Conservation (phyloP, 2,329 filamentous ascomycete genomes). For the Paraphaeosphaeria minitans region DNA sequence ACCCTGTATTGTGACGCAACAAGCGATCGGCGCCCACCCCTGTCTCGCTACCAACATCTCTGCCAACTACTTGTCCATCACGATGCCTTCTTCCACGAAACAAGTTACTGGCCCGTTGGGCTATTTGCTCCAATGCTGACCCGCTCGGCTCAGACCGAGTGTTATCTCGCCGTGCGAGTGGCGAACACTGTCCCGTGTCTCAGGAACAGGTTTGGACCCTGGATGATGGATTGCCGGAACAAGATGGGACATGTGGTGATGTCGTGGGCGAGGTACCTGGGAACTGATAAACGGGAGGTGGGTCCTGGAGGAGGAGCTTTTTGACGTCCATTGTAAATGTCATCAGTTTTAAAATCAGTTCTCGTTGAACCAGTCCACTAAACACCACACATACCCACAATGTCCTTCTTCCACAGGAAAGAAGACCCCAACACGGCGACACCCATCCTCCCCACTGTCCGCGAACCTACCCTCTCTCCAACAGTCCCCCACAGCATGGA, state of each 20-base stretch:
- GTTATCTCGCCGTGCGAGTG: conserved; percentile 10
- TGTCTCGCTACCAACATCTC: conserved; percentile 10
- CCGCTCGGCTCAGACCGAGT: conserved; percentile 5
- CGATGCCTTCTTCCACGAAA: conserved; percentile 14
- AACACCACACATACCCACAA: conserved; percentile 1
- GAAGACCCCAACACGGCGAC: neutral
- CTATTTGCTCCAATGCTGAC: neutral
- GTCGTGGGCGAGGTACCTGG: neutral
- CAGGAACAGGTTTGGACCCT: conserved; percentile 30
- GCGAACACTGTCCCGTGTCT: conserved; percentile 3
- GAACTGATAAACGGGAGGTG: neutral
- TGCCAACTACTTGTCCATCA: conserved; percentile 13
- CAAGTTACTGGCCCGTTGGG: conserved; percentile 16
- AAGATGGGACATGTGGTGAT: neutral
- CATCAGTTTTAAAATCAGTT: neutral
- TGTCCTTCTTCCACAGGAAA: conserved; percentile 9
- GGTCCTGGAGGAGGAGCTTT: neutral
- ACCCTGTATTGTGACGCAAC: conserved; percentile 14
- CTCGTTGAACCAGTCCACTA: neutral
- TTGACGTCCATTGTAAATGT: neutral
- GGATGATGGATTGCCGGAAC: conserved; percentile 3
- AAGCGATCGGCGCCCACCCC: conserved; percentile 13
- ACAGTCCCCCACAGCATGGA: conserved; percentile 7
- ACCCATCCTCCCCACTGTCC: neutral
- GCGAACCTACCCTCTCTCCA: conserved; percentile 2